Conservation (phyloP, 1,284 basidiomycete genomes). For the Peniophora sp. region DNA sequence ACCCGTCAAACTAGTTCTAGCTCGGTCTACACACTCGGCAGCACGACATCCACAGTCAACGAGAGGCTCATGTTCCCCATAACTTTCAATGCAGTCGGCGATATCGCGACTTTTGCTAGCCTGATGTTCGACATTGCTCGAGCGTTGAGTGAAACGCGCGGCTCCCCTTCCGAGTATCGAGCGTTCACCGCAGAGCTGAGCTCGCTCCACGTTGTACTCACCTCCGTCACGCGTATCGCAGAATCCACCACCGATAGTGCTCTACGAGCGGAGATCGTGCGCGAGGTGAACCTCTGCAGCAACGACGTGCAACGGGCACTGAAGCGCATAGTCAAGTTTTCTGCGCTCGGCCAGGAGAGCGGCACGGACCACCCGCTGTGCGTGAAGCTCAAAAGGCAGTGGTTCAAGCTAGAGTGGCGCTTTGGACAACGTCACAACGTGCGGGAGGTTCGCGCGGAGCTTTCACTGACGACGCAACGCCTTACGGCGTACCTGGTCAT, state of each 20-base stretch:
- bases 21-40: too few species aligned
- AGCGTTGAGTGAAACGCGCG: neutral
- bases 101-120: neutral
- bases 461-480: neutral
- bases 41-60: too few species aligned
- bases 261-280: neutral
- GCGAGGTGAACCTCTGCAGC: neutral
- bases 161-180: neutral
- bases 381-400: neutral
- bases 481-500: neutral
- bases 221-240: neutral
- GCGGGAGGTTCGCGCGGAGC: neutral
- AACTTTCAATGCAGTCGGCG: slow-evolving; percentile 3
- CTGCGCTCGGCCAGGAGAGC: neutral
- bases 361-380: neutral
- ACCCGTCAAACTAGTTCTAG: too few species aligned
- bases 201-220: neutral
- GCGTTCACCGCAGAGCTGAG: neutral
- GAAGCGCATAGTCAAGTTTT: neutral
- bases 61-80: slow-evolving; percentile 4
- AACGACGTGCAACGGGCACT: neutral
- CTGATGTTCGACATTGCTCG: neutral
- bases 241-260: neutral
- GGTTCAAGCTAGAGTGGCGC: neutral
- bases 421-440: neutral